Evolutionary conservation across 208 protist species (phyloP).

Genomic region (Leishmania major): DNA sequence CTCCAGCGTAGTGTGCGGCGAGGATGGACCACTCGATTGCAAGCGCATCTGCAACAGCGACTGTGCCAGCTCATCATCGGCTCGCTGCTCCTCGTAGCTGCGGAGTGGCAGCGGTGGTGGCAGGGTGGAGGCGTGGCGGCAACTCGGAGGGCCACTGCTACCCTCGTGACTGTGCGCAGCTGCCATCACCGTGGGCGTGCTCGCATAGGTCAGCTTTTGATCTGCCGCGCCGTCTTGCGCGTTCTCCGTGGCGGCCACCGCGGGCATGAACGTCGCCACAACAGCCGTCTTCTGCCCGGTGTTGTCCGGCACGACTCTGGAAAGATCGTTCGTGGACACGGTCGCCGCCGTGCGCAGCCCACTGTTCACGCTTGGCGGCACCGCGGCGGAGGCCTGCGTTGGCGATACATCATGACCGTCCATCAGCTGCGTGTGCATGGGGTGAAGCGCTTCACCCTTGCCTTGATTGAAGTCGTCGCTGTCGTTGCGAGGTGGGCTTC

Average conservation of each 20-base stretch:
- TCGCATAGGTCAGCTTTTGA: not conserved
- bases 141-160: not conserved
- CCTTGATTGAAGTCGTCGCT: not conserved
- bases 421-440: not conserved
- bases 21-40: not conserved
- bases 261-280: too few species aligned
- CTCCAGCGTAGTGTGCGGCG: not conserved
- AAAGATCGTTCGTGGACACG: not conserved
- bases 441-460: not conserved
- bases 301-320: not conserved
- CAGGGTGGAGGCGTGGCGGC: not conserved
- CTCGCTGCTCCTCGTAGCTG: slow-evolving; percentile 12
- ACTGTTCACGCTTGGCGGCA: not conserved
- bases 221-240: not conserved
- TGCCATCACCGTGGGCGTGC: too few species aligned
- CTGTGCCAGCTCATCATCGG: slow-evolving; percentile 1
- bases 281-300: not conserved
- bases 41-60: slow-evolving; percentile 1
- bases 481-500: not conserved
- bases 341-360: not conserved
- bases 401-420: not conserved
- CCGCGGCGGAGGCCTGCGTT: not conserved
- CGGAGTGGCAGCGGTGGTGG: slow-evolving; percentile 10
- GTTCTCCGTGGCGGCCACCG: not conserved
- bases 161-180: not conserved